phyloP scores from a whole-genome alignment of 2,329 filamentous ascomycete genomes.

The Torrubiellomyces zombiae region DNA sequence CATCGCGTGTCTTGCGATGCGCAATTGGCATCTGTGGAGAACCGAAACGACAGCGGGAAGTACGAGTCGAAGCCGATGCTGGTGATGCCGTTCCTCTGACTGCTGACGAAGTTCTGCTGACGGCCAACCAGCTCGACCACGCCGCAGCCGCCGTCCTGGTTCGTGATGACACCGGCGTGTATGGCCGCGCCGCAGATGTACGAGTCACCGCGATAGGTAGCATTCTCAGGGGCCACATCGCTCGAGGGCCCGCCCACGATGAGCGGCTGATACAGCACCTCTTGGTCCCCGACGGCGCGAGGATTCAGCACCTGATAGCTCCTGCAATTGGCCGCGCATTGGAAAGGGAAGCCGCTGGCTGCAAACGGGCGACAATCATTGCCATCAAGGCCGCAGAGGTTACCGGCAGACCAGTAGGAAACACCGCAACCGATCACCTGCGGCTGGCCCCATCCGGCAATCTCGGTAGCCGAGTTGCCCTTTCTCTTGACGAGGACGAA shows the following conservation, averaged over 20 bases:
- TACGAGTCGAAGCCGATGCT: conserved; percentile 72
- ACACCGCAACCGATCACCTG: conserved; percentile 48
- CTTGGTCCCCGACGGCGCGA: conserved; percentile 55
- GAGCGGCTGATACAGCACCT: conserved; percentile 46
- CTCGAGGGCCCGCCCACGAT: conserved; percentile 49
- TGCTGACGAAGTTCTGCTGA: conserved; percentile 43
- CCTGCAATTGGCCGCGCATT: conserved; percentile 57
- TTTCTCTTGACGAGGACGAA: conserved; percentile 54
- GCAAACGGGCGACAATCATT: conserved; percentile 60
- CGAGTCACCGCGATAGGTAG: conserved; percentile 74
- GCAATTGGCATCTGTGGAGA: conserved; percentile 48
- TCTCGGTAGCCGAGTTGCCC: conserved; percentile 40
- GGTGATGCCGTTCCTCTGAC: conserved; percentile 54
- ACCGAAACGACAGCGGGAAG: conserved; percentile 77
- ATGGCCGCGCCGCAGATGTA: conserved; percentile 77
- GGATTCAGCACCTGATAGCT: conserved; percentile 51
- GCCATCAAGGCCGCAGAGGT: conserved; percentile 59
- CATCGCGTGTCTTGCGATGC: conserved; percentile 66
- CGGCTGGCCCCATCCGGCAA: conserved; percentile 51
- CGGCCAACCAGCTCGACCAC: conserved; percentile 60
- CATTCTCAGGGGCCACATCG: conserved; percentile 20
- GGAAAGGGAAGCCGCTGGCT: conserved; percentile 52
- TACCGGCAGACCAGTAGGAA: conserved; percentile 55
- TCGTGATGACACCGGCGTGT: conserved; percentile 62
- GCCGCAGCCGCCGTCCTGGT: conserved; percentile 62